Base-by-base conservation (phyloP, 331 rosid genomes). In the Malus hybrid region DNA sequence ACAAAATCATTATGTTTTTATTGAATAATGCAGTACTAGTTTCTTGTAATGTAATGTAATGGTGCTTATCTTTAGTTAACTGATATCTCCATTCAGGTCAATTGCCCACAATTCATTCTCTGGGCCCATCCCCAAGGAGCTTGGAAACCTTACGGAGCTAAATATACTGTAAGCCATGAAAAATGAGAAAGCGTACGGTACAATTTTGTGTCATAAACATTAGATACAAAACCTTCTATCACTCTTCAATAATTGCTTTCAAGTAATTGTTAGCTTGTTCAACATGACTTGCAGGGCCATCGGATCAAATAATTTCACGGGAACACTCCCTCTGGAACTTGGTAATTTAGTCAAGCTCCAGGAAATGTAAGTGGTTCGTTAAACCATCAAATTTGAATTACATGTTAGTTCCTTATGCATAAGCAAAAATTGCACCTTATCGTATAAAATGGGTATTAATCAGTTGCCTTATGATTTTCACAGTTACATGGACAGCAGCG, bases 401-500 rank as follows among this genome's bases (percentile, higher is more conserved):
- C 10, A 28, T 62, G 19, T 58, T 28, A 30, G 12, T 26, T 22
- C 16, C 5, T 61, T 61, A 11, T 14, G 29, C 15, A 11, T 63
- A 28, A 44, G 12, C 24, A 26, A 30, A 13, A 2, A 33, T 6
- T 58, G 66, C 39, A 0, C n/a, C 24, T 46, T 22, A 20, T 42
- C 12, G 0, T n/a, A 7, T 39, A 36, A 46, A 71, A 22, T 26
- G 65, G 34, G 33, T 50, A 11, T 15, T 30, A 10, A 60, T 30
- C 33, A 7, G 8, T 20, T 19, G 8, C n/a, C 19, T 77, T 63
- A 68, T 81, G 3, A 16, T 48, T 62, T 79, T 72, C 22, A 55
- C 84, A 93, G 97, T 68, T 90, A 90, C 80, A 19, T 87, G 10
- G 86, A 88, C 84, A 90, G 97, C 73, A 79, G 90, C 80, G 24